Percentiles rank a stretch among this genome's conserved stretches.
These are phyloP conservation scores for Yarrowia divulgata DNA, from an alignment of 805 yeast genomes.

Conservation along the genomic window DNA sequence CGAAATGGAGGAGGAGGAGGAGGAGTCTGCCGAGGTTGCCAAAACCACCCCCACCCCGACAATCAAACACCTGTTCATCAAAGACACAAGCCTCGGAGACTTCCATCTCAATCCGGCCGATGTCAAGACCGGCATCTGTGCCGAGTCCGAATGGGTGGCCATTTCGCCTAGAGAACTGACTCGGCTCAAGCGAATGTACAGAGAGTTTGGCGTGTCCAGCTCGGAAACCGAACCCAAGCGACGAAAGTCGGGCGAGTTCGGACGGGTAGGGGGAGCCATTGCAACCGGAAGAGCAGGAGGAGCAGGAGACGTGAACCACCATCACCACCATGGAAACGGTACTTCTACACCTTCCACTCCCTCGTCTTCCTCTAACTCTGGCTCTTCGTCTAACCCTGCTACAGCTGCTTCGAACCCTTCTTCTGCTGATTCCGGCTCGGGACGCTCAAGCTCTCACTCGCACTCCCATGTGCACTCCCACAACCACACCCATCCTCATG, in stretches of 20 bases:
- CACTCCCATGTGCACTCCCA: not conserved
- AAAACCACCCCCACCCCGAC: slow-evolving; percentile 7
- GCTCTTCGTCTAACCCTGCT: not conserved
- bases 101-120: slow-evolving; percentile 30
- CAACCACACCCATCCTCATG: not conserved
- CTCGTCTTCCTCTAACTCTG: not conserved
- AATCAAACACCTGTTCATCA: slow-evolving; percentile 27
- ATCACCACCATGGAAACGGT: not conserved
- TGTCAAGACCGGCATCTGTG: not conserved
- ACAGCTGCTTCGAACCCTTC: not conserved
- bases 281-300: not conserved
- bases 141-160: slow-evolving; percentile 24
- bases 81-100: slow-evolving; percentile 6
- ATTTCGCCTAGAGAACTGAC: slow-evolving; percentile 20
- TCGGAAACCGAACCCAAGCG: slow-evolving; percentile 6
- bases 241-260: slow-evolving; percentile 21
- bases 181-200: slow-evolving; percentile 28
- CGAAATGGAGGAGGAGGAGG: not conserved
- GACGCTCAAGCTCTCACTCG: not conserved
- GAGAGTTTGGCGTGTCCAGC: slow-evolving; percentile 16
- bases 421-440: not conserved
- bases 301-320: too few relatives aligned
- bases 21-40: too few relatives aligned
- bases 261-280: not conserved
- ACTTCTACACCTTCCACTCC: not conserved